These are phyloP conservation scores for Coemansia sp. DNA, from an alignment of 192 early-diverging fungal species.

Conservation along the genomic window DNA sequence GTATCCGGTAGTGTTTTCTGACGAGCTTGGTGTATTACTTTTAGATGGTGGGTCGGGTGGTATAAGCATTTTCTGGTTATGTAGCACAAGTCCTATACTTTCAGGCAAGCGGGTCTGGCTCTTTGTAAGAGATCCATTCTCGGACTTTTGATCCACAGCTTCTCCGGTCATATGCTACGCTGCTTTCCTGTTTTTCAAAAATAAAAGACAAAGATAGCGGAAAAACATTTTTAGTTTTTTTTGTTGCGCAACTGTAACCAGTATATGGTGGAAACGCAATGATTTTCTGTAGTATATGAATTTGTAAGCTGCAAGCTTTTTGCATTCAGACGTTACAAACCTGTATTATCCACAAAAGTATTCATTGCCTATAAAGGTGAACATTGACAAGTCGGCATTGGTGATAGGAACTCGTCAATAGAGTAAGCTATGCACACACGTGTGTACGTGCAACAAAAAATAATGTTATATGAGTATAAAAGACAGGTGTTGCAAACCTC, in stretches of 20 bases:
- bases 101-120: neutral
- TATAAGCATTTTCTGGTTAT: neutral
- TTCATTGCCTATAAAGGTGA: neutral
- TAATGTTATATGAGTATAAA: neutral
- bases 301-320: neutral
- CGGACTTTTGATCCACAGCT: neutral
- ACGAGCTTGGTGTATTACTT: neutral
- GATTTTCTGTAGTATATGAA: neutral
- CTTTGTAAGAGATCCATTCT: neutral
- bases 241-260: neutral
- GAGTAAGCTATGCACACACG: neutral
- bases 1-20: conserved; percentile 6
- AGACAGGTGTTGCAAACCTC: neutral
- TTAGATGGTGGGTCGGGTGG: neutral
- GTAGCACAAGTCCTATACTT: neutral
- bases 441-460: neutral
- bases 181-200: neutral
- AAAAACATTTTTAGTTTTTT: neutral
- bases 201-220: neutral
- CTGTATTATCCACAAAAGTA: neutral
- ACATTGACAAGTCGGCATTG: neutral
- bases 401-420: neutral
- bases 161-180: neutral
- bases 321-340: neutral
- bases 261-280: neutral